A percentile compares a stretch with the other conserved stretches of the same genome.
phyloP scores from a whole-genome alignment of 116 monocot species.

The Dioscorea cayenensis region DNA sequence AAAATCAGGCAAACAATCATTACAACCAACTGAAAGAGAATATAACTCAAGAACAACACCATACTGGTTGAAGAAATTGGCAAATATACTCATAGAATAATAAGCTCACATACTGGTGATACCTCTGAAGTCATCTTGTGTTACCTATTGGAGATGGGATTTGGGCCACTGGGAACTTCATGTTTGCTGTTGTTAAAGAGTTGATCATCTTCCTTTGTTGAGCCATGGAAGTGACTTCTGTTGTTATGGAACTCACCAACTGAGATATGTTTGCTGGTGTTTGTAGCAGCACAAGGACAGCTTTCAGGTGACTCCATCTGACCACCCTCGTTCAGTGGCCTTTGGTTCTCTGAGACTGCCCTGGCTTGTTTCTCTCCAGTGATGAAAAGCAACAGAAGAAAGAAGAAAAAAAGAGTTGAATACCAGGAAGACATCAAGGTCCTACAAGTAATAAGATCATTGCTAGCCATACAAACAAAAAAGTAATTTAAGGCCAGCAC shows the following conservation, averaged over 20 bases:
- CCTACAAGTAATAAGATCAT: background rate
- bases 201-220: background rate
- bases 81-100: background rate
- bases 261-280: background rate
- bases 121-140: background rate
- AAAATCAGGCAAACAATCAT: background rate
- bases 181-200: conserved; percentile 7
- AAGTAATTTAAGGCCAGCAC: background rate
- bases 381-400: background rate
- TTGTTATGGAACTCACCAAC: background rate
- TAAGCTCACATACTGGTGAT: background rate
- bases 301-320: background rate
- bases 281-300: background rate
- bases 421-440: background rate
- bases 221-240: background rate
- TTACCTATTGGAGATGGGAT: conserved; percentile 8
- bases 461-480: background rate
- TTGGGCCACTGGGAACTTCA: conserved; percentile 7
- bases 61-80: background rate
- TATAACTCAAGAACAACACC: background rate
- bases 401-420: background rate
- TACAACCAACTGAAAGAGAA: background rate
- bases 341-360: too few species aligned
- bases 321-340: background rate
- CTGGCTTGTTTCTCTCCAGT: background rate